These are phyloP conservation scores for Jamesozyma jinghongensis DNA, from an alignment of 805 yeast genomes.

Conservation along the genomic window DNA sequence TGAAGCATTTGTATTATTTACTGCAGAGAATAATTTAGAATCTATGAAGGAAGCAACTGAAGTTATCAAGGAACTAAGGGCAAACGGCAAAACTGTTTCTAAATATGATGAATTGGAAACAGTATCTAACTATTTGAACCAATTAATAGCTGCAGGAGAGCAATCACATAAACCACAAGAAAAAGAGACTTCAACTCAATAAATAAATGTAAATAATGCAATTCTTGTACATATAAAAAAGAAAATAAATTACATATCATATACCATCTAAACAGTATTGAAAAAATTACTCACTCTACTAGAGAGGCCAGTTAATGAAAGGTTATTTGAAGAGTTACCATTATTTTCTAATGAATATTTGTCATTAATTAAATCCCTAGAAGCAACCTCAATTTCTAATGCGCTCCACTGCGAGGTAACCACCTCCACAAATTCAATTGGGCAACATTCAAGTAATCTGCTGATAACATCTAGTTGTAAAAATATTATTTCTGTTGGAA, in stretches of 20 bases:
- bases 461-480: constrained; percentile 50
- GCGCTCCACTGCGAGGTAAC: constrained; percentile 58
- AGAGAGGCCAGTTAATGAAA: background rate
- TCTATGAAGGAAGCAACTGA: constrained; percentile 35
- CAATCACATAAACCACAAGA: background rate
- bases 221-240: constrained; percentile 1
- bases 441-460: constrained; percentile 41
- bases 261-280: background rate
- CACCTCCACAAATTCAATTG: constrained; percentile 44
- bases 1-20: constrained; percentile 42
- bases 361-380: constrained; percentile 19
- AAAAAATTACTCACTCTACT: background rate
- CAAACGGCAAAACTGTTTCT: constrained; percentile 26
- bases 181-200: background rate
- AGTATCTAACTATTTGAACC: constrained; percentile 26
- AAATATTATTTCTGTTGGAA: constrained; percentile 32
- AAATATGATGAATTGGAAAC: constrained; percentile 31
- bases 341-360: background rate
- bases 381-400: constrained; percentile 35
- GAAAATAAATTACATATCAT: background rate
- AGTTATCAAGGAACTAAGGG: constrained; percentile 41
- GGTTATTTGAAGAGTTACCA: background rate
- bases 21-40: constrained; percentile 35
- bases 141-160: constrained; percentile 16
- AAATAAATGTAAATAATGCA: background rate